Base-by-base conservation (phyloP, 164 flowering plant species). In the Macadamia tetraphylla region DNA sequence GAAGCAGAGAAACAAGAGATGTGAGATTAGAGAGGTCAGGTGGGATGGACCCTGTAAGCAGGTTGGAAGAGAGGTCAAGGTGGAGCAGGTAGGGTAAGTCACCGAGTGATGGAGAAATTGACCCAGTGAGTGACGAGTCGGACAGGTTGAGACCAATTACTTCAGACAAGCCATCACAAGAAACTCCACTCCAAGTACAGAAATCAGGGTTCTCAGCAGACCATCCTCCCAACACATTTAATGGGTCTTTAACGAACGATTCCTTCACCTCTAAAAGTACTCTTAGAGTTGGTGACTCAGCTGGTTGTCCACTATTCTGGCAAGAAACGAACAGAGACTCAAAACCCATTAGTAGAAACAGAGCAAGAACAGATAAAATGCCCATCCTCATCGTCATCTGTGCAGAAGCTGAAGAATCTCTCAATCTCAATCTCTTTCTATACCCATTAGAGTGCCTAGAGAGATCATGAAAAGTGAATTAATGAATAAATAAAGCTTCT, bases 61-160 rank as follows among this genome's bases (percentile, higher is more conserved):
- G 61, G 78, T 95, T 95, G 9, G 83, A 79, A 4, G 97, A 90
- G 43, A 95, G 90, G 76, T 95, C 95, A 55, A 95, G 87, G 77
- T 81, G 82, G 78, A 79, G 73, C 70, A 95, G 90, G 76, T 82
- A 66, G 12, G 43, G 67, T 11, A 95, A 75, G 8, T 65, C 67
- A 49, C 81, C 85, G 64, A 95, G 78, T 7, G 93, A 74, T 4
- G 94, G 83, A 10, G 99, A 85, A 2, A 95, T 75, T 7, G 90
- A 74, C 44, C 98, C 99, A 46, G 60, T 49, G 53, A 95, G 86
- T 43, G 86, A 82, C n/a, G 84, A 84, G 67, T 70, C 82, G 29
- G 98, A 87, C 1, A 95, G 87, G 78, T 90, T 89, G 0, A 95
- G 75, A 49, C 87, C 74, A 79, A 83, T 80, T 11, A 91, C 88